Percentiles rank a stretch among this genome's conserved stretches.
Conservation (phyloP, 805 yeast genomes). For the Hyphopichia homilentoma region DNA sequence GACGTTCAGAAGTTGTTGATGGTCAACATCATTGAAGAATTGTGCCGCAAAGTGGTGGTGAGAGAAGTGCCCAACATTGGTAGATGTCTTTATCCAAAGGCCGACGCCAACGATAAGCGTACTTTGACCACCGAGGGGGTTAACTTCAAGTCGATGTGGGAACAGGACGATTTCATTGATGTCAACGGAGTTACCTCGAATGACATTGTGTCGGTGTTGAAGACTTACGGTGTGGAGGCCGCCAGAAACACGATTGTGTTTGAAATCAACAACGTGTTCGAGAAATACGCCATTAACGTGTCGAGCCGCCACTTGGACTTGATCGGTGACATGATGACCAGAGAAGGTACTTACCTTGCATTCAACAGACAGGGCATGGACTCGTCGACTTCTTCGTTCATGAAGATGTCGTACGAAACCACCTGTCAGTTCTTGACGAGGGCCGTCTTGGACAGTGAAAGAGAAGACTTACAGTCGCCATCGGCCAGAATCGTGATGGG, state of each 20-base stretch:
- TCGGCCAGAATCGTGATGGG: conserved; percentile 93
- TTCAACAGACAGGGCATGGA: conserved; percentile 99
- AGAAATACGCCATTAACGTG: conserved; percentile 92
- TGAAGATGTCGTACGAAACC: conserved; percentile 99
- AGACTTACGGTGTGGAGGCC: conserved; percentile 97
- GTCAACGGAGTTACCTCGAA: conserved; percentile 88
- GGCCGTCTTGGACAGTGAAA: conserved; percentile 89
- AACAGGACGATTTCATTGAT: conserved; percentile 86
- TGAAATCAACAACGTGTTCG: conserved; percentile 94
- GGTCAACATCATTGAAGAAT: conserved; percentile 94
- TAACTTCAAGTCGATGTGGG: conserved; percentile 97
- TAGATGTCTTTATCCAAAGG: conserved; percentile 79
- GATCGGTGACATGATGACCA: conserved; percentile 98
- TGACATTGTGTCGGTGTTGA: conserved; percentile 86
- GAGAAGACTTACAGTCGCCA: conserved; percentile 86
- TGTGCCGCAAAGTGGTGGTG: conserved; percentile 86
- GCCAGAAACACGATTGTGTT: conserved; percentile 96
- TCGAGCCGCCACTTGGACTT: conserved; percentile 92
- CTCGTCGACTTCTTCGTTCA: conserved; percentile 88
- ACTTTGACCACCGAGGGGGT: conserved; percentile 95
- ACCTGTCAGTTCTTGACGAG: conserved; percentile 96
- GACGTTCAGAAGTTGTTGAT: conserved; percentile 89
- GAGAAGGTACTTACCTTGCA: conserved; percentile 95
- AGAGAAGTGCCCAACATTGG: conserved; percentile 90
- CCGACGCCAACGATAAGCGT: conserved; percentile 59